These are phyloP conservation scores for Metschnikowia picachoensis DNA, from an alignment of 805 yeast species.

Conservation along the genomic window DNA sequence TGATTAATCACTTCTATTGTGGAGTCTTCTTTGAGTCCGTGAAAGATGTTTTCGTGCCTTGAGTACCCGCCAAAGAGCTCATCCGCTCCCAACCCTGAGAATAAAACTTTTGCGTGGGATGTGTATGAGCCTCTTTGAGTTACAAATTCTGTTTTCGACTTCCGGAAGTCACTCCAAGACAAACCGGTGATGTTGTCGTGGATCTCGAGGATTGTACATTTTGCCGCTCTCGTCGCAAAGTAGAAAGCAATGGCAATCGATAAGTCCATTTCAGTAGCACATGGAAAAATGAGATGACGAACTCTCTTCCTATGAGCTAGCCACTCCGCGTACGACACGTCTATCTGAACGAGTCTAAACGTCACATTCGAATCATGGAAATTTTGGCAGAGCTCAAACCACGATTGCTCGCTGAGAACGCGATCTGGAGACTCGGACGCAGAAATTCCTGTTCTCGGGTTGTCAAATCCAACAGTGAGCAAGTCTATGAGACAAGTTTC, in stretches of 20 bases:
- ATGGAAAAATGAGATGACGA: conserved; percentile 69
- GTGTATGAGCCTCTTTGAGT: conserved; percentile 26
- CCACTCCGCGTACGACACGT: conserved; percentile 71
- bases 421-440: conserved; percentile 85
- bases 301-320: conserved; percentile 49
- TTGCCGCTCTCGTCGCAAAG: conserved; percentile 65
- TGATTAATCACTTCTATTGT: conserved; percentile 14
- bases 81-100: conserved; percentile 96
- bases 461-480: conserved; percentile 90
- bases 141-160: neutral
- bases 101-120: conserved; percentile 62
- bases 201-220: conserved; percentile 7
- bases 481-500: conserved; percentile 50
- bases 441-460: conserved; percentile 64
- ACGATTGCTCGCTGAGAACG: conserved; percentile 61
- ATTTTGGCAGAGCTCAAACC: conserved; percentile 43
- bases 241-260: conserved; percentile 94
- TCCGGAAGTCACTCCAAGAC: conserved; percentile 16
- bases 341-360: conserved; percentile 60
- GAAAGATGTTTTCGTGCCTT: conserved; percentile 60
- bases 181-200: neutral
- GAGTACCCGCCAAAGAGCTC: conserved; percentile 96
- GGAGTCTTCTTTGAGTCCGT: conserved; percentile 20
- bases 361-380: conserved; percentile 33
- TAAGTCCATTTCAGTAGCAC: conserved; percentile 88